phyloP scores from a whole-genome alignment of 371 early-diverging fungal species.

The Polyrhizophydium stewartii region DNA sequence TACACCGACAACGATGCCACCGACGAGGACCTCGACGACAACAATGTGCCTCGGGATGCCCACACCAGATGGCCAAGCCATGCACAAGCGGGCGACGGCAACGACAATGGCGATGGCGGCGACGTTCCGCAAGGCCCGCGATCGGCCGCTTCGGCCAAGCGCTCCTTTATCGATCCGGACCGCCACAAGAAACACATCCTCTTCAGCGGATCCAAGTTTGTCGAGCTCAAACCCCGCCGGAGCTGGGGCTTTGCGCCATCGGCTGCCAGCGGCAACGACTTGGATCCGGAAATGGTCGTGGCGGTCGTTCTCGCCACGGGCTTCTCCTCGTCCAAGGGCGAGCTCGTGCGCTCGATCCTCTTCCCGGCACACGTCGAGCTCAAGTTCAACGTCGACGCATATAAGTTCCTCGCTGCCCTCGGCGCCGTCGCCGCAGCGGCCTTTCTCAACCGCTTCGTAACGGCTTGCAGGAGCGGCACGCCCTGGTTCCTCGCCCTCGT shows the following conservation, averaged over 20 bases:
- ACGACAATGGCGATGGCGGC: no score
- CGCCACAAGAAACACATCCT: slow-evolving; percentile 53
- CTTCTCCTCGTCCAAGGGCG: slow-evolving; percentile 69
- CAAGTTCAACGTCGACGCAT: slow-evolving; percentile 47
- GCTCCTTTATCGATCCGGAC: slow-evolving; percentile 3
- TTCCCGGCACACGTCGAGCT: slow-evolving; percentile 43
- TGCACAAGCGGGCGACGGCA: no score
- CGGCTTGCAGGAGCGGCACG: slow-evolving; percentile 9
- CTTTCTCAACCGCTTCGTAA: slow-evolving; percentile 23
- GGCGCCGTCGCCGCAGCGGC: slow-evolving; percentile 31
- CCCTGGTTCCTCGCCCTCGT: not conserved
- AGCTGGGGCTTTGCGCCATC: not conserved
- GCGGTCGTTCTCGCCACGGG: slow-evolving; percentile 70
- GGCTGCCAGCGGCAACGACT: not conserved
- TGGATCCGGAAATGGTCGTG: slow-evolving; percentile 20
- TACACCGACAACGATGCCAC: not conserved
- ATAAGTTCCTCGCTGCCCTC: slow-evolving; percentile 32
- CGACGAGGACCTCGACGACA: not conserved
- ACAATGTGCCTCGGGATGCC: no score
- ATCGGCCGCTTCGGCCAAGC: not conserved
- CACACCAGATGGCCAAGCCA: no score
- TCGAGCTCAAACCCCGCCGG: not conserved
- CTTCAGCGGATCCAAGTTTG: slow-evolving; percentile 44
- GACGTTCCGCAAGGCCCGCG: no score
- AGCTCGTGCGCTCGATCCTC: slow-evolving; percentile 71